Base-by-base conservation (phyloP, 2,329 filamentous ascomycete genomes). In the Pseudocercospora cruenta region DNA sequence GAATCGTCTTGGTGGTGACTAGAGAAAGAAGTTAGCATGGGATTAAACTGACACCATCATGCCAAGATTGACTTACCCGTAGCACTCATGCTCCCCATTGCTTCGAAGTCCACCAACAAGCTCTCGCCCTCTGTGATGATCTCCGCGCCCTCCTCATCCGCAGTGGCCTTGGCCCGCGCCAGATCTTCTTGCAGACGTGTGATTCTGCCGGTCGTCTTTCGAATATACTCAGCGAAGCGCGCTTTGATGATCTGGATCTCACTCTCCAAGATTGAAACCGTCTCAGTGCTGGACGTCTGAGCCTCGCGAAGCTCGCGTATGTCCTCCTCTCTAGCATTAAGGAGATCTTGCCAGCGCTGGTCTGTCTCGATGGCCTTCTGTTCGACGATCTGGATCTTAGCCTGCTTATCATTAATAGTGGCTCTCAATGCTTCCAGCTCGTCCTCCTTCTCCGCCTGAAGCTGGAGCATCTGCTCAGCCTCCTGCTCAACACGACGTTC, bases 341-440 rank as follows among this genome's bases (percentile, higher is more conserved):
- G 73, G 10, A 80, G 74, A 60, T 80, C 79, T 63, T 78, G 78
- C 69, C 82, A 78, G 26, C 78, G 77, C 3, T 74, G 74, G 64
- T 83, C 82, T 55, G 80, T 78, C 45, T 75, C 69, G 10, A 67
- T 55, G 9, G 75, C 75, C 59, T 77, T 77, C 58, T 72, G 66
- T 59, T 75, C 73, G 12, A 78, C 71, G 33, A 71, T 62, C 12
- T 73, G 64, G 24, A 78, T 78, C 66, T 77, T 76, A 39, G 64
- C 68, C 49, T 78, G 75, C 71, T 78, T 78, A 62, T 75, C 75
- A 21, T 60, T 60, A 62, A 79, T 72, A n/a, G 63, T 67, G 12
- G 64, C 62, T 60, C 75, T 72, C 61, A 77, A 70, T 3, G 59
- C 51, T 8, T 74, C 71, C 63, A 79, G 77, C 60, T 78, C 73